Conservation (phyloP, 2,329 filamentous ascomycete genomes). For the Hymenoscyphus linearis region DNA sequence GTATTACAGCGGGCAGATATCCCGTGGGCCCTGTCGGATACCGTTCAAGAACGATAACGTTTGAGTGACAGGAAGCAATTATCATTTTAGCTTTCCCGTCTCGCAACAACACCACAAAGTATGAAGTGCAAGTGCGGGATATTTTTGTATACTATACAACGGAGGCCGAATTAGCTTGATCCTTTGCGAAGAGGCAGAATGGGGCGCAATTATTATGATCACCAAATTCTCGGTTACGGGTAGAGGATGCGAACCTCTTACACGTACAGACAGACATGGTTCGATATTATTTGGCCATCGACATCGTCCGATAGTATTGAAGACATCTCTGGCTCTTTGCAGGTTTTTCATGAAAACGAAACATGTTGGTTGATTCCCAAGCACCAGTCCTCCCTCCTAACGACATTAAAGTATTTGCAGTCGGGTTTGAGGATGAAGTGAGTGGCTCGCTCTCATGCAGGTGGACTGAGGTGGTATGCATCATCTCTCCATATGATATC, state of each 20-base stretch:
- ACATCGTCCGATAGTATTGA: not conserved
- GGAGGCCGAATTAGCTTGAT: not conserved
- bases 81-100: not conserved
- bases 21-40: slow-evolving; percentile 13
- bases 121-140: not conserved
- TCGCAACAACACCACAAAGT: not conserved
- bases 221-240: not conserved
- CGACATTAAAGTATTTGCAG: not conserved
- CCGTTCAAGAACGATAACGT: slow-evolving; percentile 6
- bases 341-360: not conserved
- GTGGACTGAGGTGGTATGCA: slow-evolving; percentile 1
- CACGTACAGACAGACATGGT: not conserved
- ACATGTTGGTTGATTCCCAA: not conserved
- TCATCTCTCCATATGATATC: not conserved
- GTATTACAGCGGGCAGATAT: slow-evolving; percentile 8
- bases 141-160: not conserved
- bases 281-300: not conserved
- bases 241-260: not conserved
- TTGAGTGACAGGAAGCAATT: not conserved
- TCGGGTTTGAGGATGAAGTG: not conserved
- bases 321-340: not conserved
- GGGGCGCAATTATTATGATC: not conserved
- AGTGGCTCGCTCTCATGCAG: not conserved
- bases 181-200: not conserved
- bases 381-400: not conserved